Conservation (phyloP, 2,329 filamentous ascomycete genomes). For the Ophiobolus disseminans region DNA sequence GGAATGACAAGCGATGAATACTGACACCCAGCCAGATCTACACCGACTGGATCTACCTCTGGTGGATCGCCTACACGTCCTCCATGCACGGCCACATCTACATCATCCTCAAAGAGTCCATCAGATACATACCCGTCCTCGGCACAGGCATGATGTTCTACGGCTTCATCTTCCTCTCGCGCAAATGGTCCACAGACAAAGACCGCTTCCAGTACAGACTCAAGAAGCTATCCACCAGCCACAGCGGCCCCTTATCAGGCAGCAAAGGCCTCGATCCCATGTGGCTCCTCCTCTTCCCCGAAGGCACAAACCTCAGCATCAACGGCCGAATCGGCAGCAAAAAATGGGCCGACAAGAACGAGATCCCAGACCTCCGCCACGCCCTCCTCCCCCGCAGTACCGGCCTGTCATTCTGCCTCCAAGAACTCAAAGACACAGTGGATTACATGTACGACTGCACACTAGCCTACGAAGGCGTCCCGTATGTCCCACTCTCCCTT, state of each 20-base stretch:
- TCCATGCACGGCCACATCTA: constrained; percentile 84
- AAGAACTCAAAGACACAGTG: constrained; percentile 74
- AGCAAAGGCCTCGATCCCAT: constrained; percentile 71
- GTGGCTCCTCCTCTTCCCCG: constrained; percentile 89
- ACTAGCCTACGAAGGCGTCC: constrained; percentile 91
- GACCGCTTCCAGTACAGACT: constrained; percentile 76
- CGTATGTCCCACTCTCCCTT: constrained; percentile 64
- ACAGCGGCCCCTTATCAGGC: constrained; percentile 48
- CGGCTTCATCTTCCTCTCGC: constrained; percentile 91
- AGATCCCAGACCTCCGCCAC: constrained; percentile 73
- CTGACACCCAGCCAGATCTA: constrained; percentile 65
- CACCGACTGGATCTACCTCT: constrained; percentile 92
- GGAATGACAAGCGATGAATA: background rate
- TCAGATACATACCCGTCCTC: constrained; percentile 82
- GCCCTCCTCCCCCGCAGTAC: constrained; percentile 79
- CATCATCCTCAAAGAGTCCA: constrained; percentile 87
- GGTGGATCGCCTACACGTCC: constrained; percentile 85
- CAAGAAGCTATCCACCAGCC: constrained; percentile 68
- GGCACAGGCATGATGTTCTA: constrained; percentile 86
- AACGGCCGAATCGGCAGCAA: constrained; percentile 74
- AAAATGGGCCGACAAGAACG: constrained; percentile 78
- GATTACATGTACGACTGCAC: constrained; percentile 94
- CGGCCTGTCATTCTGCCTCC: constrained; percentile 79
- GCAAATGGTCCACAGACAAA: constrained; percentile 83
- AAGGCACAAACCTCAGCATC: constrained; percentile 81